Conservation (phyloP, 257 asterid species). For the Solanum dulcamara region DNA sequence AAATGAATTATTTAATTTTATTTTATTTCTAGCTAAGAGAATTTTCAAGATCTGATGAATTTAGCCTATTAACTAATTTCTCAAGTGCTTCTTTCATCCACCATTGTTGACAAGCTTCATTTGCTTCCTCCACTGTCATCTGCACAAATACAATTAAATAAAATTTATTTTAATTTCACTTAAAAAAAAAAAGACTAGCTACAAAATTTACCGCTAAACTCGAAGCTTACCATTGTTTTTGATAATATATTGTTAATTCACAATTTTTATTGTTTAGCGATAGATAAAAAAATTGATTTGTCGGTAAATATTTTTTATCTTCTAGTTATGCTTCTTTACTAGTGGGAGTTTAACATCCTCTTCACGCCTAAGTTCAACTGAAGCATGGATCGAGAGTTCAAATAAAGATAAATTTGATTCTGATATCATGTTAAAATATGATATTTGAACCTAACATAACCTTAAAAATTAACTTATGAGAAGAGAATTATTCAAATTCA, state of each 20-base stretch:
- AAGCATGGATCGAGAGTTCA: too few relatives aligned
- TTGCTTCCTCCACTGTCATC: conserved; percentile 60
- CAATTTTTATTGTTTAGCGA: not conserved
- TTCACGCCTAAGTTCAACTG: too few relatives aligned
- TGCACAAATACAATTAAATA: conserved; percentile 9
- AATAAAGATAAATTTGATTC: too few relatives aligned
- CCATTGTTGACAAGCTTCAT: conserved; percentile 56
- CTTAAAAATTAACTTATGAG: too few relatives aligned
- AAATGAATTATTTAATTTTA: not conserved
- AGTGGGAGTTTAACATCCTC: too few relatives aligned
- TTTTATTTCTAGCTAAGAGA: not conserved
- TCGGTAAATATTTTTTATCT: too few relatives aligned
- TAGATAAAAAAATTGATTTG: not conserved
- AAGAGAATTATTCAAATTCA: too few relatives aligned
- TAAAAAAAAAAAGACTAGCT: not conserved
- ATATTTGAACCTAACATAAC: too few relatives aligned
- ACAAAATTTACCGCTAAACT: not conserved
- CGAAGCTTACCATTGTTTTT: not conserved
- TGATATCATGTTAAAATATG: too few relatives aligned
- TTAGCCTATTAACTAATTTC: conserved; percentile 37
- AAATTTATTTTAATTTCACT: not conserved
- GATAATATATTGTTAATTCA: too few relatives aligned
- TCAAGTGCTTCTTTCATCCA: conserved; percentile 91
- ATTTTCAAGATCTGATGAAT: not conserved
- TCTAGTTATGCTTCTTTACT: too few relatives aligned